Evolutionary conservation across 2,329 filamentous ascomycete genomes (phyloP).

Genomic region (Magnaporthiopsis poae): DNA sequence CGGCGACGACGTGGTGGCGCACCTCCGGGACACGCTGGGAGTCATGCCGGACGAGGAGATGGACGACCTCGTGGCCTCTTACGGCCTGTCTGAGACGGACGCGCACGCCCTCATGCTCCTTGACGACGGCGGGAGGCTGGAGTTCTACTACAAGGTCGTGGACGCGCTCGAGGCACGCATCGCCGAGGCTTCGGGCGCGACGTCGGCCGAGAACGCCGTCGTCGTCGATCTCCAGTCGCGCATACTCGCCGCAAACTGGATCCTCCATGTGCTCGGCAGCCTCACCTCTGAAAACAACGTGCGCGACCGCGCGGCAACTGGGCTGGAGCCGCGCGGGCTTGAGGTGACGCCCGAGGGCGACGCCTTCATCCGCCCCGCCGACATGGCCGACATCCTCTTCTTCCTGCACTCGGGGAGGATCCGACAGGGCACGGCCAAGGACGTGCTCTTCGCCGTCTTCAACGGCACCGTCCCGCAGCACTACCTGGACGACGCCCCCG

Average conservation of each 20-base stretch:
- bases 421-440: constrained; percentile 48
- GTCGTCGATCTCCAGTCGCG: constrained; percentile 23
- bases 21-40: constrained; percentile 55
- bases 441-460: constrained; percentile 44
- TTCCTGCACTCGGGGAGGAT: constrained; percentile 40
- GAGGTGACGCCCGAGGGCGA: constrained; percentile 34
- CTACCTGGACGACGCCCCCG: constrained; percentile 22
- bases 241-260: constrained; percentile 51
- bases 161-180: constrained; percentile 30
- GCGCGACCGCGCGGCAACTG: background rate
- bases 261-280: constrained; percentile 65
- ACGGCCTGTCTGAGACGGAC: constrained; percentile 69
- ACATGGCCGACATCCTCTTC: constrained; percentile 42
- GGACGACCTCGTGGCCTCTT: constrained; percentile 48
- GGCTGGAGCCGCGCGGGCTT: constrained; percentile 12
- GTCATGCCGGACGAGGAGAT: constrained; percentile 63
- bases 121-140: constrained; percentile 67
- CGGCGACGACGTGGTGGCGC: constrained; percentile 55
- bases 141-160: constrained; percentile 69
- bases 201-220: constrained; percentile 17
- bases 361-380: constrained; percentile 35
- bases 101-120: constrained; percentile 68
- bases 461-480: constrained; percentile 22
- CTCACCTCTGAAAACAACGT: constrained; percentile 42
- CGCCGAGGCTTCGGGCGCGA: background rate